Percentiles rank a stretch among this genome's conserved stretches.
These are phyloP conservation scores for Pulveroboletus sp. DNA, from an alignment of 768 basidiomycete species.

Conservation along the genomic window DNA sequence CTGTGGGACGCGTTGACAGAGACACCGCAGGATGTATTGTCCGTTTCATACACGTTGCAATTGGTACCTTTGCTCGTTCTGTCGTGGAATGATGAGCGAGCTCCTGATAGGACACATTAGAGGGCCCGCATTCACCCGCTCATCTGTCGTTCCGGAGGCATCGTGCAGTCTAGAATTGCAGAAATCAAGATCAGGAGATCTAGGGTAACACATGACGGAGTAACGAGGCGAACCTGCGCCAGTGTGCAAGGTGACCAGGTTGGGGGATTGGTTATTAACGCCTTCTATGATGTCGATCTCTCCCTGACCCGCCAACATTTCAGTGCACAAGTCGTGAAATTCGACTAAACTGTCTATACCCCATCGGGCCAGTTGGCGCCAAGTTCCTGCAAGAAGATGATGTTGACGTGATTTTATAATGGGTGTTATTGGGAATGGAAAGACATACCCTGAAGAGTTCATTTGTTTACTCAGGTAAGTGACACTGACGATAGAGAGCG, in stretches of 20 bases:
- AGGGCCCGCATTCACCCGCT: conserved; percentile 23
- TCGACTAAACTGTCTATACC: background rate
- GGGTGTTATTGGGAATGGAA: background rate
- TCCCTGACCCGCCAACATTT: conserved; percentile 14
- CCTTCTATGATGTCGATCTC: conserved; percentile 35
- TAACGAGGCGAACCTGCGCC: conserved; percentile 14
- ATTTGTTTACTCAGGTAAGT: background rate
- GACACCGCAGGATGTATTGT: conserved; percentile 33
- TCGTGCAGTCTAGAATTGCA: conserved; percentile 26
- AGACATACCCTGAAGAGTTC: conserved; percentile 16
- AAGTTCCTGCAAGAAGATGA: conserved; percentile 18
- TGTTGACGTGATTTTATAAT: background rate
- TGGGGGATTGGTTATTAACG: conserved; percentile 26
- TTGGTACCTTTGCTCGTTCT: conserved; percentile 24
- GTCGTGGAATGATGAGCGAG: background rate
- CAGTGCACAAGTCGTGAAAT: background rate
- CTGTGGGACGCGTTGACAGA: conserved; percentile 20
- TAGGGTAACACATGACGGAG: background rate
- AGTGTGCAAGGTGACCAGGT: conserved; percentile 30
- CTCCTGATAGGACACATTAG: background rate
- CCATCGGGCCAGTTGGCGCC: conserved; percentile 26
- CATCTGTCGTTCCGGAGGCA: conserved; percentile 28
- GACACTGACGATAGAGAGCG: background rate
- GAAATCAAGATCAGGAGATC: background rate
- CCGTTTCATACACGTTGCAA: conserved; percentile 28